phyloP scores from a whole-genome alignment of 2,329 filamentous ascomycete genomes.

The Fusarium fracticaudum region DNA sequence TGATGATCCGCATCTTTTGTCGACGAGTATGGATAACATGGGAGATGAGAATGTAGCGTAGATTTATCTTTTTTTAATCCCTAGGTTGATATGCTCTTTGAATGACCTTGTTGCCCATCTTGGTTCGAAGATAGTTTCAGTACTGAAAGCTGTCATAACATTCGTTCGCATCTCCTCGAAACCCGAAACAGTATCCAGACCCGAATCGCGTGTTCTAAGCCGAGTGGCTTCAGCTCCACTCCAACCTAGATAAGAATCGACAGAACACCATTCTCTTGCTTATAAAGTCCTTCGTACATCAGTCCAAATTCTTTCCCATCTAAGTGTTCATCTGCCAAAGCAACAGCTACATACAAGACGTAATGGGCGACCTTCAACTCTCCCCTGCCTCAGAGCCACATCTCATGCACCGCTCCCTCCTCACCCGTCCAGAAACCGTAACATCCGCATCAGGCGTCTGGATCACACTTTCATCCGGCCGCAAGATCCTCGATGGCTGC shows the following conservation, averaged over 20 bases:
- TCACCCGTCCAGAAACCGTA: conserved; percentile 47
- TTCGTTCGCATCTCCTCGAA: background rate
- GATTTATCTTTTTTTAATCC: fast-evolving
- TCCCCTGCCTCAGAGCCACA: conserved; percentile 15
- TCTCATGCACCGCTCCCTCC: conserved; percentile 50
- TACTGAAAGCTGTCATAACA: fast-evolving
- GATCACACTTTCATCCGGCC: conserved; percentile 47
- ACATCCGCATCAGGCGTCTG: conserved; percentile 54
- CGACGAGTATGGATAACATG: conserved; percentile 24
- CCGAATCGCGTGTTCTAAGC: background rate
- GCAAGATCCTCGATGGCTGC: conserved; percentile 72
- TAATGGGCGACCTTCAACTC: conserved; percentile 4
- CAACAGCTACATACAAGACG: too few relatives aligned
- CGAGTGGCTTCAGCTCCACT: conserved; percentile 13
- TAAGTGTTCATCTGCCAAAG: fast-evolving
- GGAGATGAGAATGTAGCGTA: background rate
- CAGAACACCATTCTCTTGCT: fast-evolving
- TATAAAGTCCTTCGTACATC: fast-evolving
- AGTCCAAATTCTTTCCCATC: fast-evolving
- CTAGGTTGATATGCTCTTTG: fast-evolving
- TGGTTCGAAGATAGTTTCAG: fast-evolving
- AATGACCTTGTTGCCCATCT: background rate
- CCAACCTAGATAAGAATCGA: background rate
- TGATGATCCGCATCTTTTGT: conserved; percentile 40
- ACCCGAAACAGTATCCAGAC: conserved; percentile 13